Evolutionary conservation across 2,329 filamentous ascomycete species (phyloP).

Genomic region (Lachnellula occidentalis): DNA sequence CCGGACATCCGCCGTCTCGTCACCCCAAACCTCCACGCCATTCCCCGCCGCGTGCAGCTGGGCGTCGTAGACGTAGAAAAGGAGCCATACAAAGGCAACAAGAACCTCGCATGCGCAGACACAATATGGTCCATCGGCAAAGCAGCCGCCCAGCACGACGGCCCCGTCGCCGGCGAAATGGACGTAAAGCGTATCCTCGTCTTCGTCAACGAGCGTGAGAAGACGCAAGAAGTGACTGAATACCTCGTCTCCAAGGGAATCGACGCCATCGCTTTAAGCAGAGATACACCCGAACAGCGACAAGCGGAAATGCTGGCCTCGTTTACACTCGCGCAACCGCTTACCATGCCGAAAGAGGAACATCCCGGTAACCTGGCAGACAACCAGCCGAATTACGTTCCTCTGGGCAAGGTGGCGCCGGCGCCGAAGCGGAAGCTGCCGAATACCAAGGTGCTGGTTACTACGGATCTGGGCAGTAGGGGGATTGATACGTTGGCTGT

Average conservation of each 20-base stretch:
- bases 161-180: constrained; percentile 47
- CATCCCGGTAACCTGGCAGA: constrained; percentile 37
- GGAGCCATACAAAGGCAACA: constrained; percentile 91
- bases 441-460: constrained; percentile 87
- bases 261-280: constrained; percentile 76
- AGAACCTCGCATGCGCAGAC: constrained; percentile 87
- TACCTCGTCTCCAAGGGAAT: constrained; percentile 83
- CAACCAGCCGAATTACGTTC: constrained; percentile 31
- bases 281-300: constrained; percentile 74
- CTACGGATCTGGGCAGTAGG: constrained; percentile 85
- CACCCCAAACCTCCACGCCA: constrained; percentile 92
- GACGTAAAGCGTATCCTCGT: constrained; percentile 83
- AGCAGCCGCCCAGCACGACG: constrained; percentile 57
- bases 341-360: constrained; percentile 30
- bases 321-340: constrained; percentile 54
- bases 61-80: constrained; percentile 88
- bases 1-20: constrained; percentile 81
- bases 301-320: constrained; percentile 70
- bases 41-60: constrained; percentile 88
- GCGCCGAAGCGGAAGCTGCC: constrained; percentile 40
- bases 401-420: constrained; percentile 23
- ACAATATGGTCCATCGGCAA: constrained; percentile 91
- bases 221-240: constrained; percentile 71
- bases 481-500: constrained; percentile 94
- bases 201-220: constrained; percentile 94